A percentile compares a stretch with the other conserved stretches of the same genome.
phyloP scores from a whole-genome alignment of 192 early-diverging fungal species.

The Chytriomyces sp. region DNA sequence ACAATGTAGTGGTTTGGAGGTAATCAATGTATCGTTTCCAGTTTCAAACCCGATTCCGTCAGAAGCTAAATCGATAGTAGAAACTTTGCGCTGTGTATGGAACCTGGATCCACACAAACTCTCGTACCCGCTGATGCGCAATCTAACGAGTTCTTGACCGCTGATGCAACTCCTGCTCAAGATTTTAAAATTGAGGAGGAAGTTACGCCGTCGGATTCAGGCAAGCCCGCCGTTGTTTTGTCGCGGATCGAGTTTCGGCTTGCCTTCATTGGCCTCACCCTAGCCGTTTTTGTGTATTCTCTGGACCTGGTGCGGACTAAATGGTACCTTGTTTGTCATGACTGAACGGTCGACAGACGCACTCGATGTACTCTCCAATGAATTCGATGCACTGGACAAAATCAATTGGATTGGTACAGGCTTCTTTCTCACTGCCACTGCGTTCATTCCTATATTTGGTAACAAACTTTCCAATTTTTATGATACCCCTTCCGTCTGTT shows the following conservation, averaged over 20 bases:
- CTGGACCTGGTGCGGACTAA: constrained; percentile 40
- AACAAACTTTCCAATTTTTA: not conserved
- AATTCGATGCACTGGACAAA: constrained; percentile 39
- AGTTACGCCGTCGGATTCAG: too few relatives aligned
- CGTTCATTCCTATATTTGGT: constrained; percentile 31
- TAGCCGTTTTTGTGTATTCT: constrained; percentile 41
- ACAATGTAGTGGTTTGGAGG: too few relatives aligned
- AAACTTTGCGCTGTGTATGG: too few relatives aligned
- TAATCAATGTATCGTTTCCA: too few relatives aligned
- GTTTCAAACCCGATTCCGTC: too few relatives aligned
- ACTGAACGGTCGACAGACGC: constrained; percentile 6
- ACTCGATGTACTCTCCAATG: constrained; percentile 28
- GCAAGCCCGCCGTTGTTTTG: constrained; percentile 4
- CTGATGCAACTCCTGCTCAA: too few relatives aligned
- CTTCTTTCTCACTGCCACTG: constrained; percentile 39
- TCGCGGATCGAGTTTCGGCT: constrained; percentile 18
- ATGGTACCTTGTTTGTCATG: too few relatives aligned
- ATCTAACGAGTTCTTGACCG: too few relatives aligned
- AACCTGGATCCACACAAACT: too few relatives aligned
- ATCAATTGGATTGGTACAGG: constrained; percentile 46
- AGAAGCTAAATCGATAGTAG: too few relatives aligned
- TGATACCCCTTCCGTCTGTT: not conserved
- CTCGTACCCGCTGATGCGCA: too few relatives aligned
- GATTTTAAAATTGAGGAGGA: too few relatives aligned
- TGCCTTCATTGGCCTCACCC: constrained; percentile 31